Evolutionary conservation across 1,284 basidiomycete genomes (phyloP).

Genomic region (Ustilago trichophora): DNA sequence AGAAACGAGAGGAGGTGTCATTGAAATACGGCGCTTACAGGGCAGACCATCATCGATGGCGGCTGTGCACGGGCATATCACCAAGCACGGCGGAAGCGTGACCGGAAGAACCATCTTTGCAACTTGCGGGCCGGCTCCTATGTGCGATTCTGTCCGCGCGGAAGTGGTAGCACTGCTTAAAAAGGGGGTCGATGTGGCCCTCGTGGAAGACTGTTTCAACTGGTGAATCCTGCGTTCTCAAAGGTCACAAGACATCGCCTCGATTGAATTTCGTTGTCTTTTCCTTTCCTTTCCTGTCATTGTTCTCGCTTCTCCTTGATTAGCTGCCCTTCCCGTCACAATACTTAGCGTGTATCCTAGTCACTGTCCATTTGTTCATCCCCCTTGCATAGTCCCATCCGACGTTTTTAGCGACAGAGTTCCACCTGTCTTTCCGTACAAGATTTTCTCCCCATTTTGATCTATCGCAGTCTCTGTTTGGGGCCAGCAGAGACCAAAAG

Average conservation of each 20-base stretch:
- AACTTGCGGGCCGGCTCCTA: conserved; percentile 17
- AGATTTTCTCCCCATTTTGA: no score
- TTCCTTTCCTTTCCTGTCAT: no score
- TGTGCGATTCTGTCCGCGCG: conserved; percentile 15
- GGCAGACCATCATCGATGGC: conserved; percentile 20
- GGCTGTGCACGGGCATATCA: conserved; percentile 12
- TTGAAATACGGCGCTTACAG: conserved; percentile 7
- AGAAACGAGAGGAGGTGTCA: not conserved
- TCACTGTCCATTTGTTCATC: no score
- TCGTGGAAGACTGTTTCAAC: conserved; percentile 19
- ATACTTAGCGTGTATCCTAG: no score
- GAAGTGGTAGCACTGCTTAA: conserved; percentile 15
- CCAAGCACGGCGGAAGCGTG: not conserved
- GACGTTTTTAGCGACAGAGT: no score
- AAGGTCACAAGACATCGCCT: no score
- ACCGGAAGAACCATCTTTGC: conserved; percentile 13
- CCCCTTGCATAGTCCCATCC: no score
- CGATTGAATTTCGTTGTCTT: not conserved
- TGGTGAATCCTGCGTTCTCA: conserved; percentile 2
- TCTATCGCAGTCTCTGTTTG: no score
- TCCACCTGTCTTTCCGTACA: no score
- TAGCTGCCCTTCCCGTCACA: no score
- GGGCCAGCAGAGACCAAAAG: no score
- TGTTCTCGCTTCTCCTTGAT: no score
- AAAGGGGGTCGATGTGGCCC: not conserved